Conservation (phyloP, 1,284 basidiomycete genomes). For the Apiotrichum siamense region DNA sequence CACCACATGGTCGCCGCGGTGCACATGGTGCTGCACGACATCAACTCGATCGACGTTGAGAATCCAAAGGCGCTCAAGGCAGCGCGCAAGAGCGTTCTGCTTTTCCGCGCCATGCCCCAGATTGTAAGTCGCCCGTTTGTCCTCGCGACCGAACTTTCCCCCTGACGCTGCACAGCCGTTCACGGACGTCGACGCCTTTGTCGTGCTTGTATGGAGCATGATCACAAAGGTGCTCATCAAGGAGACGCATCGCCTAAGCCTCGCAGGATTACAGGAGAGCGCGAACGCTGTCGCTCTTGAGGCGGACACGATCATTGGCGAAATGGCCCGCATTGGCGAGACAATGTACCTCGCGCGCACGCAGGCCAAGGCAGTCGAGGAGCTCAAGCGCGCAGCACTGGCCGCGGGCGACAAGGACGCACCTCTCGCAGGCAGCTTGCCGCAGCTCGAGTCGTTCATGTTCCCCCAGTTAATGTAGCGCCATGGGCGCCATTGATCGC, state of each 20-base stretch:
- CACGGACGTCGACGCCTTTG: slow-evolving; percentile 37
- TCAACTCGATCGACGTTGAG: slow-evolving; percentile 36
- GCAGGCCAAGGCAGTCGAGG: slow-evolving; percentile 31
- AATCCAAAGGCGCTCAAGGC: slow-evolving; percentile 34
- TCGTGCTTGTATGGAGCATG: slow-evolving; percentile 40
- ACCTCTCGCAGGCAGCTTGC: background rate
- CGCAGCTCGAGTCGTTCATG: slow-evolving; percentile 15
- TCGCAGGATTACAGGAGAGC: slow-evolving; percentile 19
- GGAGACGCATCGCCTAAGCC: slow-evolving; percentile 30
- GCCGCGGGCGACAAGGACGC: background rate
- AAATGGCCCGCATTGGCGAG: slow-evolving; percentile 23
- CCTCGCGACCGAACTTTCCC: background rate
- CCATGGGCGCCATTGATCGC: too few species aligned
- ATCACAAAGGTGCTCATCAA: slow-evolving; percentile 37
- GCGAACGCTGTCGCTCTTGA: slow-evolving; percentile 1
- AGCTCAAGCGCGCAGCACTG: slow-evolving; percentile 26
- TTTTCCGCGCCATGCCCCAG: slow-evolving; percentile 29
- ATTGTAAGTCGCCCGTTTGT: slow-evolving; percentile 20
- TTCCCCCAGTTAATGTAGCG: slow-evolving; percentile 8
- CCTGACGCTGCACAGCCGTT: too few species aligned
- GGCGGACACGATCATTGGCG: slow-evolving; percentile 6
- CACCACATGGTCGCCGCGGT: slow-evolving; percentile 37
- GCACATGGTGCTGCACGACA: slow-evolving; percentile 38
- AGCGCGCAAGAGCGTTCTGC: slow-evolving; percentile 27
- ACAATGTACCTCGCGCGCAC: slow-evolving; percentile 35